Percentiles rank a stretch among this genome's conserved stretches.
Evolutionary conservation across 257 asterid species (phyloP).

Genomic region (Petunia axillaris): DNA sequence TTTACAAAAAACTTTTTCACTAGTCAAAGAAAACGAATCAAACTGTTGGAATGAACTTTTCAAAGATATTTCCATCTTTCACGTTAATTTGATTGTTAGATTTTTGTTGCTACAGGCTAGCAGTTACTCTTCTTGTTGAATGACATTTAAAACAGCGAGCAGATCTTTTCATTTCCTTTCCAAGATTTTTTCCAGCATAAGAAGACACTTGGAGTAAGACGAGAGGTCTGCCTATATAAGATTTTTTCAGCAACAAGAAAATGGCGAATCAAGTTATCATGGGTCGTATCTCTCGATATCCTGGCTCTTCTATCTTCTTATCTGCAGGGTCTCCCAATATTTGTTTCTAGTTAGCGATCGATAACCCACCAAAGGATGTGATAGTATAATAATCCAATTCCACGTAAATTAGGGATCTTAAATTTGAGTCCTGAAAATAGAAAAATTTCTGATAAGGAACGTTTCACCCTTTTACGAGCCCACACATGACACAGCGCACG

Average conservation of each 20-base stretch:
- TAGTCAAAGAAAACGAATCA: background rate
- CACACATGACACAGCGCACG: no score
- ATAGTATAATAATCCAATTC: no score
- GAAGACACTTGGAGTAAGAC: background rate
- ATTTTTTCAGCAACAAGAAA: background rate
- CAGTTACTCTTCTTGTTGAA: conserved; percentile 5
- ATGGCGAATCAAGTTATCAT: background rate
- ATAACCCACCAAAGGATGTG: no score
- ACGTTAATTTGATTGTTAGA: background rate
- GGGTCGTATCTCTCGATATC: background rate
- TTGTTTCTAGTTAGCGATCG: no score
- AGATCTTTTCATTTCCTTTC: background rate
- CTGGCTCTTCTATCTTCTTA: background rate
- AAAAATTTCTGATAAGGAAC: no score
- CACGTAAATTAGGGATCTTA: no score
- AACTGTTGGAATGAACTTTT: background rate
- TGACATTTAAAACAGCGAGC: background rate
- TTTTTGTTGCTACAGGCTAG: background rate
- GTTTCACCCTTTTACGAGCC: no score
- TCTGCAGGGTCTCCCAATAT: no score
- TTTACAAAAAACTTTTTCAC: conserved; percentile 3
- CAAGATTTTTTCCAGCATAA: background rate
- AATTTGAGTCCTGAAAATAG: no score
- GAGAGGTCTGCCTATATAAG: background rate
- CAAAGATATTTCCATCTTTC: background rate